Percentiles rank a stretch among this genome's conserved stretches.
These are phyloP conservation scores for Verticillium klebahnii DNA, from an alignment of 2,329 filamentous ascomycete genomes.

Conservation along the genomic window DNA sequence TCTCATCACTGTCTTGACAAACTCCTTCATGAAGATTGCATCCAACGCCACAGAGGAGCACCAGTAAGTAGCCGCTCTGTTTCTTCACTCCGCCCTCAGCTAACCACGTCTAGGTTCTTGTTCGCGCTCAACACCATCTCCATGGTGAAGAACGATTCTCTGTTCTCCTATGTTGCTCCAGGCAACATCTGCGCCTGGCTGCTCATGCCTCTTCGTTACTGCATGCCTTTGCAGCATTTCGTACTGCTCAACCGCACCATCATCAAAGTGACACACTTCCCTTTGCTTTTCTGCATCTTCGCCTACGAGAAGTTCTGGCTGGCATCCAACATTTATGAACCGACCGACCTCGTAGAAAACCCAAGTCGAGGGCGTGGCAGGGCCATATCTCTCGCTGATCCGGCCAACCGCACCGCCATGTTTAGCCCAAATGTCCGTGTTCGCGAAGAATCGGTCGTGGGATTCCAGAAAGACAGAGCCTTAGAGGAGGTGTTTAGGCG, in stretches of 20 bases:
- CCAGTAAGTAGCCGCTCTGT: slow-evolving; percentile 37
- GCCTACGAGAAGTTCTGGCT: slow-evolving; percentile 80
- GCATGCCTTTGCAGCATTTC: slow-evolving; percentile 75
- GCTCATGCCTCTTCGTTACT: slow-evolving; percentile 75
- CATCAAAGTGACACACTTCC: slow-evolving; percentile 88
- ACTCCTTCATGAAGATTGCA: slow-evolving; percentile 92
- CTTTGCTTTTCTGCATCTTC: slow-evolving; percentile 81
- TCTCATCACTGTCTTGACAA: slow-evolving; percentile 90
- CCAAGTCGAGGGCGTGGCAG: slow-evolving; percentile 46
- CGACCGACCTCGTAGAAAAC: slow-evolving; percentile 80
- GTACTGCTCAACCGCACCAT: slow-evolving; percentile 83
- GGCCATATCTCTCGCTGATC: slow-evolving; percentile 53
- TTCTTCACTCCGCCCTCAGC: no score
- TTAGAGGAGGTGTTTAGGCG: slow-evolving; percentile 86
- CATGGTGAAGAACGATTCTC: slow-evolving; percentile 95
- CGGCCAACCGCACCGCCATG: slow-evolving; percentile 51
- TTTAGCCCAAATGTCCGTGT: slow-evolving; percentile 71
- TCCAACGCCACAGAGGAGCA: slow-evolving; percentile 93
- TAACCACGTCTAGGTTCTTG: slow-evolving; percentile 54
- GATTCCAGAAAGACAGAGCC: slow-evolving; percentile 83
- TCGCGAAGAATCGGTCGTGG: slow-evolving; percentile 81
- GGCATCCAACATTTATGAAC: slow-evolving; percentile 71
- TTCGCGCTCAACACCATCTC: slow-evolving; percentile 97
- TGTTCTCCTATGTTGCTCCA: slow-evolving; percentile 91
- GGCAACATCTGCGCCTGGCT: slow-evolving; percentile 90